Evolutionary conservation across 2,329 filamentous ascomycete genomes (phyloP), one percentile per base, ranked within the genome.

Genomic region (Xylariaceae sp.): DNA sequence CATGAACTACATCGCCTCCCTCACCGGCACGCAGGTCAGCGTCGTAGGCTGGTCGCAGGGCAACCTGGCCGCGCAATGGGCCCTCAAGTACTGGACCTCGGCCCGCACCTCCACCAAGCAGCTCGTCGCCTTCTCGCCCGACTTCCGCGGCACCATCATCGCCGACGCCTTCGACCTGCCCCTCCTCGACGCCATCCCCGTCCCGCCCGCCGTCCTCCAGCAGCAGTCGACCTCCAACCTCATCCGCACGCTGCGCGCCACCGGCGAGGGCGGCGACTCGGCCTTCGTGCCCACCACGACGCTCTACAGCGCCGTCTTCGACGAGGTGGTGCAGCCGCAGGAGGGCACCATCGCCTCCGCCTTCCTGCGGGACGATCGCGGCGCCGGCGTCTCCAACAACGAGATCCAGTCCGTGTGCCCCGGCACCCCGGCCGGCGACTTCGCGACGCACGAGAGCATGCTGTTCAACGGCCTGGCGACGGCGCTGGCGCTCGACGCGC

Each of bases 41-140:
- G 60, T 77, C 16, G 56, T 79, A n/a, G 66, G 64, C 12, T 80
- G 72, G 73, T 78, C 73, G 0, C 75, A 81, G 56, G 76, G 76
- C 13, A 71, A 69, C 36, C 58, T 80, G 2, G 62, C 74, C 43
- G 63, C 69, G 0, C 77, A 81, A 53, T 80, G 76, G 78, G 73
- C 71, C 0, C 61, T 76, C 47, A 78, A 78, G 48, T 79, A 76
- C 62, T 79, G 72, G 71, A 73, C 73, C 0, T 73, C 68, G 1
- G 73, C 70, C 1, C 66, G 68, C 3, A 12, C 13, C 2, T 57
- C 62, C 1, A 65, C 72, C 2, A 63, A 63, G n/a, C 69, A 79
- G 53, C 69, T 76, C 53, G 64, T 81, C 31, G 65, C 71, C 34
- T 63, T 79, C 35, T 71, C 68, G 9, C 65, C 74, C 1, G 75